These are phyloP conservation scores for Cicer judaicum DNA, from an alignment of 306 rosid species.

Conservation along the genomic window DNA sequence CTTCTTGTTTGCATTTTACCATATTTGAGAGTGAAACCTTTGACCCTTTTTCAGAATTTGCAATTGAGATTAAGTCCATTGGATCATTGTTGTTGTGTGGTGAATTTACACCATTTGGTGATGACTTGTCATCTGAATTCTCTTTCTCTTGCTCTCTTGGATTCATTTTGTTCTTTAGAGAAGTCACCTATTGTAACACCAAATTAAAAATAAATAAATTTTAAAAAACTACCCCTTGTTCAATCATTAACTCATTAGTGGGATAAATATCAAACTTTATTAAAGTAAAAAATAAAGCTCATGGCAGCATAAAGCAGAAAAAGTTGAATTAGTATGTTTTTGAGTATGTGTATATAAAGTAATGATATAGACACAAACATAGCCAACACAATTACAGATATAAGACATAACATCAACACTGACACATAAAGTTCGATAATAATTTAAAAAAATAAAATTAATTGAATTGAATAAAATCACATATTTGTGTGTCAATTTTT, in stretches of 20 bases:
- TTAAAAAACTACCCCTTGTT: constrained; percentile 25
- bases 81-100: constrained; percentile 43
- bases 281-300: constrained; percentile 28
- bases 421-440: too few species aligned
- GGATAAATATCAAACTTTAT: constrained; percentile 44
- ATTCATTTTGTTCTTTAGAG: constrained; percentile 59
- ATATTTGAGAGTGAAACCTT: constrained; percentile 48
- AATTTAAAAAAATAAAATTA: too few species aligned
- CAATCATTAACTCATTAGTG: constrained; percentile 44
- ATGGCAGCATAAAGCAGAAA: constrained; percentile 35
- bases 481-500: background rate
- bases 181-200: constrained; percentile 56
- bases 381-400: too few species aligned
- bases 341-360: background rate
- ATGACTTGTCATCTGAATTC: constrained; percentile 50
- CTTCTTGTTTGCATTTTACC: constrained; percentile 71
- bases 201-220: background rate
- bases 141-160: constrained; percentile 55
- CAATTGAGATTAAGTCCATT: constrained; percentile 48
- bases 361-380: too few species aligned
- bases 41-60: constrained; percentile 50
- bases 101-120: constrained; percentile 51
- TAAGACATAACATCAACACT: too few species aligned
- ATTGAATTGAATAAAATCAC: too few species aligned
- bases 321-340: constrained; percentile 30